Evolutionary conservation across 352 stramenopile species (phyloP), one percentile per base, ranked within the genome.

Genomic region (Phytophthora chlamydospora): DNA sequence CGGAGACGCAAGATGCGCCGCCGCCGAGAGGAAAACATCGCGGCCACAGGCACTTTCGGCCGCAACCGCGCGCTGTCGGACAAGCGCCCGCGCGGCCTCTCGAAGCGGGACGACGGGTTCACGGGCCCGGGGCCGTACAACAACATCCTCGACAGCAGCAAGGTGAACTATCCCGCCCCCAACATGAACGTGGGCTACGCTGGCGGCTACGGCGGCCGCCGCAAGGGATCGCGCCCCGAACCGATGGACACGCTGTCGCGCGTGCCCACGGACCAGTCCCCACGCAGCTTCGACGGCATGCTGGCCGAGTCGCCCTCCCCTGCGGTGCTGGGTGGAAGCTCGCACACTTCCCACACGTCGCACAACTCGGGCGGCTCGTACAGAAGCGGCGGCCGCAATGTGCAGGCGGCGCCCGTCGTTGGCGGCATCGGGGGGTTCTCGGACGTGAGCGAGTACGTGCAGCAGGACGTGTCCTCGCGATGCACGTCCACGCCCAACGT

Each of bases 401-500:
- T 42, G 27, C 46, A 58, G 33, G 44, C 32, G 7, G 10, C 54
- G 4, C 41, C 63, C 1, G 61, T 72, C 14, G 60, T 73, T 17
- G 68, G 49, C 33, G 66, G 62, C 24, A 73, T 75, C 9, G 62
- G 58, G 27, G 75, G 66, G 10, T 88, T 88, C 62, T 76, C 73
- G 14, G 69, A 73, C 34, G 62, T 85, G 43, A 89, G 71, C 50
- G 66, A 83, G 34, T 68, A 78, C 16, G 65, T 86, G 19, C 69
- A 79, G 40, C 73, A 85, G 54, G 78, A 89, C 66, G 55, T 86
- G 5, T 66, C 68, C 17, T 72, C 67, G 5, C 81, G 76, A 5
- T 79, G 64, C 35, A 84, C 77, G 14, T 73, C 77, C 57, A 84
- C 67, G 31, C 69, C 74, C 19, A 88, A 91, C 60, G 76, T 91